These are phyloP conservation scores for Diplotaxis tenuifolia DNA, from an alignment of 345 rosid species.

Conservation along the genomic window DNA sequence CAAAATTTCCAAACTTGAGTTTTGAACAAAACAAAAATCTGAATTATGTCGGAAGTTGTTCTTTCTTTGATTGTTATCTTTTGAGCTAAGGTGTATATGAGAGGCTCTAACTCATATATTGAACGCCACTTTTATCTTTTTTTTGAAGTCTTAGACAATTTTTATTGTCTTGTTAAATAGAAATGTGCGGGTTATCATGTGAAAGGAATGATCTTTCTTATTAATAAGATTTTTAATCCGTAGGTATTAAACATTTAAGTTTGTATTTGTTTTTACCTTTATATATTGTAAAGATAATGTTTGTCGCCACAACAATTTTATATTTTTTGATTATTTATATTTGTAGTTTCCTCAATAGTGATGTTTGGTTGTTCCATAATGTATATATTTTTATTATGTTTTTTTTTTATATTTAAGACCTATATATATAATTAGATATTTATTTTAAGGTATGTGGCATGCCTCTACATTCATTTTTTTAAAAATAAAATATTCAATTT, in stretches of 20 bases:
- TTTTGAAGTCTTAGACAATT: background rate
- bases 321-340: too few relatives aligned
- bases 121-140: background rate
- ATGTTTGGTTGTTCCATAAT: too few relatives aligned
- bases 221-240: background rate
- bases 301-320: too few relatives aligned
- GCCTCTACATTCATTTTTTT: background rate
- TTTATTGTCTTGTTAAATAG: background rate
- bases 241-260: background rate
- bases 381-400: too few relatives aligned
- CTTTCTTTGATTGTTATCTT: background rate
- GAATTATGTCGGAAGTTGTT: background rate
- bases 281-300: too few relatives aligned
- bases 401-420: too few relatives aligned
- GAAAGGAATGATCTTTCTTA: background rate
- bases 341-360: too few relatives aligned
- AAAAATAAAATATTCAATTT: too few relatives aligned
- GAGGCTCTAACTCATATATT: background rate
- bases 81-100: background rate
- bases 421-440: too few relatives aligned
- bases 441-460: too few relatives aligned
- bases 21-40: background rate
- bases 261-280: background rate
- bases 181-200: background rate
- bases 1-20: background rate